Evolutionary conservation across 2,329 filamentous ascomycete genomes (phyloP), one percentile per base, ranked within the genome.

Genomic region (Cadophora gregata): DNA sequence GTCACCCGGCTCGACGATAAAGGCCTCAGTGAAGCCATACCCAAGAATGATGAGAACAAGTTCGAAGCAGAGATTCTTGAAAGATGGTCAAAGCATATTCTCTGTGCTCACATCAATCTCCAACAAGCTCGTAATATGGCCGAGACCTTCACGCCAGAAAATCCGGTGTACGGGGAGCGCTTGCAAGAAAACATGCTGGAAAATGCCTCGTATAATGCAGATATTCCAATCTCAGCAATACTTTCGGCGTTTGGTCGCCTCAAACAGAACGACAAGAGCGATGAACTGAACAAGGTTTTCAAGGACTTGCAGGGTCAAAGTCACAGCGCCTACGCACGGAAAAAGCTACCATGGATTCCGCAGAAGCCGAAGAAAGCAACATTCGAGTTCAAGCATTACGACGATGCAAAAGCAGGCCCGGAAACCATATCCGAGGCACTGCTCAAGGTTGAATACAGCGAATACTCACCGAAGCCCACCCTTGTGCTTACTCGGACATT

Each of bases 21-120:
- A 9, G 31, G 27, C 45, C 42, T 60, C 21, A 25, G 27, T 24
- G 19, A 27, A 19, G 25, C n/a, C 9, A 62, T 47, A 62, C 45
- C 47, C 24, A 62, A 36, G n/a, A 64, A 59, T 27, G 36, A 56
- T 19, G 42, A 62, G 10, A 61, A 55, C 48, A 51, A 55, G 12
- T 65, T 65, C 31, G 63, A 65, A 47, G 47, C 55, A 1, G 63
- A 65, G 27, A 51, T 65, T 33, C 56, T 61, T 8, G 63, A 65
- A 21, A 61, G 33, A 47, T 65, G 63, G 63, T 47, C 63, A 47
- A 60, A 65, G 36, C 63, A 65, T 29, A 62, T 66, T 14, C 38
- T 66, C 7, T 66, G 64, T 31, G 64, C 64, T 14, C 64, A 66
- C 31, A 38, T 66, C 36, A 66, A 62, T 47, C 19, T 62, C 19